A percentile compares a stretch with the other conserved stretches of the same genome.
phyloP scores from a whole-genome alignment of 805 yeast species.

The Candida verbasci region DNA sequence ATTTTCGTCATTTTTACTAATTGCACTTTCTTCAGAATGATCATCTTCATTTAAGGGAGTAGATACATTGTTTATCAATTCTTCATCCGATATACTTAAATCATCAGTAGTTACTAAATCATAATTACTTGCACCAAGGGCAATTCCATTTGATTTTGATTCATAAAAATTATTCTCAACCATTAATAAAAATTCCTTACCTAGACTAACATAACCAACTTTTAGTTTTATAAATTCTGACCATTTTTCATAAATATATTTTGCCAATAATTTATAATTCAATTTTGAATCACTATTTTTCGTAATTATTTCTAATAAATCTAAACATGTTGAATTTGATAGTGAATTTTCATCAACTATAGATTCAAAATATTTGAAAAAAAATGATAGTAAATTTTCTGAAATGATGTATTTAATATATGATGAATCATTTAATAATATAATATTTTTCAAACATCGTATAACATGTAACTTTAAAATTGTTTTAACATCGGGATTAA shows the following conservation, averaged over 20 bases:
- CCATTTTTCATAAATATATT: slow-evolving; percentile 27
- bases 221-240: slow-evolving; percentile 16
- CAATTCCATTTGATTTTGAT: background rate
- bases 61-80: slow-evolving; percentile 17
- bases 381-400: slow-evolving; percentile 45
- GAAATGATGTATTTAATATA: slow-evolving; percentile 56
- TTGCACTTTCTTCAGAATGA: slow-evolving; percentile 3
- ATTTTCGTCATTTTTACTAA: background rate
- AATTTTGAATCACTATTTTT: slow-evolving; percentile 19
- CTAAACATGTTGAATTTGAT: slow-evolving; percentile 71
- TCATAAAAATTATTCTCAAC: slow-evolving; percentile 17
- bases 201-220: slow-evolving; percentile 27
- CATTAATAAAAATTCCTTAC: slow-evolving; percentile 19
- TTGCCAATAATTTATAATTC: slow-evolving; percentile 24
- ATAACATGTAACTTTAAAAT: slow-evolving; percentile 65
- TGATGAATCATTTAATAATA: slow-evolving; percentile 58
- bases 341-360: slow-evolving; percentile 54
- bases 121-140: slow-evolving; percentile 5
- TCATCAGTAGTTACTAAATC: slow-evolving; percentile 15
- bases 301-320: slow-evolving; percentile 49
- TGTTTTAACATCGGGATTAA: slow-evolving; percentile 30
- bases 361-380: slow-evolving; percentile 46
- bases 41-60: slow-evolving; percentile 25
- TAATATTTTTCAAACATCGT: slow-evolving; percentile 60
- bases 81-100: slow-evolving; percentile 18